These are phyloP conservation scores for Ustilago lituana DNA, from an alignment of 1,284 basidiomycete genomes.

Conservation along the genomic window DNA sequence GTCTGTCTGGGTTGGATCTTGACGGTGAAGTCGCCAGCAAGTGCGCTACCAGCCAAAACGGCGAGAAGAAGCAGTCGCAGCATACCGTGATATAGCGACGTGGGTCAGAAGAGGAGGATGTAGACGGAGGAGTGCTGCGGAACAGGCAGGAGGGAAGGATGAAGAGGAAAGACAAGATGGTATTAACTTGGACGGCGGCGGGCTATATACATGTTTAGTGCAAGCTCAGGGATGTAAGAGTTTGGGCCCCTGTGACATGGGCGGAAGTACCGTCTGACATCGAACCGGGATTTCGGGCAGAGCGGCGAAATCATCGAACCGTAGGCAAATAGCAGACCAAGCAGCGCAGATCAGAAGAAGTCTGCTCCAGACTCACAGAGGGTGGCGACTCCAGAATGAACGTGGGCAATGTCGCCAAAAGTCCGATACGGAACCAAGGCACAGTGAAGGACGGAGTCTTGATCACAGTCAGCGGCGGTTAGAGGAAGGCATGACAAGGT, in stretches of 20 bases:
- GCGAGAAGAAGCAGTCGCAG: slow-evolving; percentile 26
- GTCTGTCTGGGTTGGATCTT: slow-evolving; percentile 34
- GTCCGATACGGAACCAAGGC: slow-evolving; percentile 2
- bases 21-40: slow-evolving; percentile 41
- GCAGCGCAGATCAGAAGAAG: too few relatives aligned
- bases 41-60: slow-evolving; percentile 26
- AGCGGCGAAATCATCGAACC: not conserved
- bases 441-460: not conserved
- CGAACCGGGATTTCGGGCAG: not conserved
- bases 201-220: not conserved
- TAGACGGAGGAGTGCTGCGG: not conserved
- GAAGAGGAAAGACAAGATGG: not conserved
- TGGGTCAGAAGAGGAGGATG: not conserved
- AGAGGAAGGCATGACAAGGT: too few relatives aligned
- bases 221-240: not conserved
- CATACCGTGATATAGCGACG: too few relatives aligned
- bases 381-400: not conserved
- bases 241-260: not conserved
- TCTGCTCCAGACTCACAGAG: not conserved
- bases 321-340: too few relatives aligned
- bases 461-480: too few relatives aligned
- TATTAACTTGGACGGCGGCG: not conserved
- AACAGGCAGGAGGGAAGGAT: not conserved
- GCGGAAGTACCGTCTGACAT: not conserved
- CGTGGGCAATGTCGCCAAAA: slow-evolving; percentile 8